Conservation (phyloP, 208 protist genomes). For the Trypanosoma caninum region DNA sequence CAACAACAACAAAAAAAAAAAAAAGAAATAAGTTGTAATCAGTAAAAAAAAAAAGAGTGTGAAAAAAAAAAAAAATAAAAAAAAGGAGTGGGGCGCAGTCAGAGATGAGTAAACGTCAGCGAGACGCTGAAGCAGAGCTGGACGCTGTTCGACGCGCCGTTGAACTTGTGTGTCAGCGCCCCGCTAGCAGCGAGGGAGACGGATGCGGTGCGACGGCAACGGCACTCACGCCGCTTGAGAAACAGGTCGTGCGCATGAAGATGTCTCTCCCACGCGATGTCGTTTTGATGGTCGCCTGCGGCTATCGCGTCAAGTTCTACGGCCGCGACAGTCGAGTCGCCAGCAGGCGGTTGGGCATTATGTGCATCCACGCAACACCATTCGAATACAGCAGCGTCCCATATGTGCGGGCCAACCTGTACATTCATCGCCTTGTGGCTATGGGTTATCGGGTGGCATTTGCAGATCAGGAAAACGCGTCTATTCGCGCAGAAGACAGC, state of each 20-base stretch:
- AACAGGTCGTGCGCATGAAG: constrained; percentile 71
- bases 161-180: constrained; percentile 51
- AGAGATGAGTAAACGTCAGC: constrained; percentile 53
- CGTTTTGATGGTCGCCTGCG: constrained; percentile 83
- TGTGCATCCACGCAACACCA: constrained; percentile 72
- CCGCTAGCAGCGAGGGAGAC: no score
- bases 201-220: constrained; percentile 31
- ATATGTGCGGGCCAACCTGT: constrained; percentile 71
- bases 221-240: constrained; percentile 73
- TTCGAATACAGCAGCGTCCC: constrained; percentile 87
- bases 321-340: constrained; percentile 76
- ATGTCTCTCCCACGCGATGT: constrained; percentile 47
- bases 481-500: constrained; percentile 67
- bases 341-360: constrained; percentile 84
- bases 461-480: constrained; percentile 83
- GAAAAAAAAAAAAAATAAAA: constrained; percentile 4
- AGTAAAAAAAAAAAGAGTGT: constrained; percentile 3
- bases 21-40: no score
- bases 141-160: constrained; percentile 52
- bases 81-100: neutral
- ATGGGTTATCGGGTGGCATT: constrained; percentile 91
- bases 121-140: constrained; percentile 19
- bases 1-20: no score
- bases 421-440: constrained; percentile 77
- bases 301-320: constrained; percentile 84